phyloP scores from a whole-genome alignment of 257 asterid species.

The Coffea eugenioides region DNA sequence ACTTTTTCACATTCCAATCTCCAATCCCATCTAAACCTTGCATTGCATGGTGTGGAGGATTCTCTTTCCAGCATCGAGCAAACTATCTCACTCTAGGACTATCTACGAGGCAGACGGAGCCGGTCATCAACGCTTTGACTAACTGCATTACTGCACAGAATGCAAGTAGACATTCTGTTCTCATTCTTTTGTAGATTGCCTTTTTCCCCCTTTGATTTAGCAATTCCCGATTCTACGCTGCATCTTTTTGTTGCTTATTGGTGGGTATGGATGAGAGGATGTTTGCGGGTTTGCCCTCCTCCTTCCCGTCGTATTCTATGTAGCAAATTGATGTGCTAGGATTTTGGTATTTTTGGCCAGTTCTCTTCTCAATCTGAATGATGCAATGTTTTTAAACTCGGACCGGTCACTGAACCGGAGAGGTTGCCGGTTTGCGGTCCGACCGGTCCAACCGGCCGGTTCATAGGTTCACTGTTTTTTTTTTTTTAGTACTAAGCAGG shows the following conservation, averaged over 20 bases:
- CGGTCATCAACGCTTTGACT: conserved; percentile 86
- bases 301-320: conserved; percentile 46
- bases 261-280: conserved; percentile 86
- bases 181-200: conserved; percentile 21
- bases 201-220: not conserved
- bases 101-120: conserved; percentile 80
- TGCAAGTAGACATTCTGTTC: conserved; percentile 13
- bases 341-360: conserved; percentile 21
- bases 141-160: conserved; percentile 23
- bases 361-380: conserved; percentile 20
- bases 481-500: no score
- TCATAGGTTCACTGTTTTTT: no score
- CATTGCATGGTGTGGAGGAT: conserved; percentile 78
- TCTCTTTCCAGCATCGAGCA: conserved; percentile 79
- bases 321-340: conserved; percentile 23
- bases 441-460: no score
- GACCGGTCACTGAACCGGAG: no score
- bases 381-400: no score
- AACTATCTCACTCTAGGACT: conserved; percentile 70
- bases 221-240: not conserved
- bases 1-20: conserved; percentile 56
- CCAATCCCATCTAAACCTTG: conserved; percentile 79
- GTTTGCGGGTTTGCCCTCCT: conserved; percentile 76
- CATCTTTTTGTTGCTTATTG: conserved; percentile 5
- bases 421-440: no score